Percentiles rank a stretch among this genome's conserved stretches.
Conservation (phyloP, 441 rosid genomes). For the Viola pubescens region DNA sequence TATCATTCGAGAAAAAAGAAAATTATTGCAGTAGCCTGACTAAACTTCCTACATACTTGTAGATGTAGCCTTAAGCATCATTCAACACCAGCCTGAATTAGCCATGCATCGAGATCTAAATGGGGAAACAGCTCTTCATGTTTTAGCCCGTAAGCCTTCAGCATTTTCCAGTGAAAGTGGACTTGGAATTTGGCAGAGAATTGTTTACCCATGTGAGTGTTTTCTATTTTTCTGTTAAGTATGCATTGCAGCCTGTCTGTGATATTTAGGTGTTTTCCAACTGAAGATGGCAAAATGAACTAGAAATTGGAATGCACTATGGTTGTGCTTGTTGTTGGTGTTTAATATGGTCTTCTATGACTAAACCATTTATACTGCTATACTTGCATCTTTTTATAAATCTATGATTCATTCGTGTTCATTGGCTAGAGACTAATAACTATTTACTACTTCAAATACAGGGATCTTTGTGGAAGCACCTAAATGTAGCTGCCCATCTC, state of each 20-base stretch:
- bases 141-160: constrained; percentile 35
- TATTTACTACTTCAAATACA: not conserved
- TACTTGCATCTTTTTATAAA: not conserved
- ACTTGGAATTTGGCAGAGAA: constrained; percentile 24
- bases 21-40: not conserved
- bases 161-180: constrained; percentile 23
- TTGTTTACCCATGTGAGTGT: constrained; percentile 25
- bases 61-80: constrained; percentile 26
- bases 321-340: not conserved
- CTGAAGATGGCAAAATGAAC: not conserved
- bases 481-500: constrained; percentile 3
- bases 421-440: not conserved
- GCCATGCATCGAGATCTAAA: constrained; percentile 27
- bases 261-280: not conserved
- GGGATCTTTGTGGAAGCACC: constrained; percentile 3
- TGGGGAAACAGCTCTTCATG: constrained; percentile 41
- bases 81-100: constrained; percentile 25
- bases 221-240: not conserved
- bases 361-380: not conserved
- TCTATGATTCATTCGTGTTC: not conserved
- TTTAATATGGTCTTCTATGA: not conserved
- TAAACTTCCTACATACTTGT: not conserved
- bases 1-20: not conserved
- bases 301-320: not conserved
- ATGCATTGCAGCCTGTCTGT: not conserved